Base-by-base conservation (phyloP, 1,139 yeast species). In the Taphrina confusa region DNA sequence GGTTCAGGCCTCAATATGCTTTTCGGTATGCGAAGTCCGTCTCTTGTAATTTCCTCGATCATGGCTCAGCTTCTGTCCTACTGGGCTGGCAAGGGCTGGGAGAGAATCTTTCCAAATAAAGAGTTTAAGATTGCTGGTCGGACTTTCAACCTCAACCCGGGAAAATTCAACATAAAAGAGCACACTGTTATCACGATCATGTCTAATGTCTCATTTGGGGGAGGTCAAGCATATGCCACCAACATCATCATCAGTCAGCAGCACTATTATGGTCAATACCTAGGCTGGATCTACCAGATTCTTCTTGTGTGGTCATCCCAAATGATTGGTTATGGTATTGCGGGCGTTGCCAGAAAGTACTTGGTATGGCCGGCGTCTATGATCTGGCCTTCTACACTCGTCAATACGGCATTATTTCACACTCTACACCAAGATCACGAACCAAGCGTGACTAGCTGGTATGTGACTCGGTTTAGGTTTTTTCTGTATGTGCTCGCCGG, bases 111-210 rank as follows among this genome's bases (percentile, higher is more conserved):
- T 16, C 87, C 87, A 3, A 76, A 76, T 60, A 74, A 78, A 77
- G 78, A 77, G 16, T 68, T 81, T 68, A 75, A 68, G 45, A 70
- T 69, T 64, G 72, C 72, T 65, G 79, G 76, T 37, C 69, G 65
- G 59, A 74, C 75, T 60, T 63, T 71, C 68, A 71, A 80, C 58
- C 67, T 82, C 66, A 77, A 83, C 69, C 83, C 83, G 0, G 84
- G 84, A 3, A 82, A 83, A 4, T 85, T 88, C 87, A 75, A 79
- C 33, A 76, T 74, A 66, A 85, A 85, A 69, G 92, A 85, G 68
- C 89, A 85, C 70, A 70, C 75, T n/a, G 73, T 84, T 59, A 79
- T 84, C 64, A 80, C 85, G 5, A 78, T 84, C 63, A 82, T 83
- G 84, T 74, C 80, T 12, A 77, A 79, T 61, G 80, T 81, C 1